phyloP scores from a whole-genome alignment of 257 asterid genomes.

The Forsythia viridissima region DNA sequence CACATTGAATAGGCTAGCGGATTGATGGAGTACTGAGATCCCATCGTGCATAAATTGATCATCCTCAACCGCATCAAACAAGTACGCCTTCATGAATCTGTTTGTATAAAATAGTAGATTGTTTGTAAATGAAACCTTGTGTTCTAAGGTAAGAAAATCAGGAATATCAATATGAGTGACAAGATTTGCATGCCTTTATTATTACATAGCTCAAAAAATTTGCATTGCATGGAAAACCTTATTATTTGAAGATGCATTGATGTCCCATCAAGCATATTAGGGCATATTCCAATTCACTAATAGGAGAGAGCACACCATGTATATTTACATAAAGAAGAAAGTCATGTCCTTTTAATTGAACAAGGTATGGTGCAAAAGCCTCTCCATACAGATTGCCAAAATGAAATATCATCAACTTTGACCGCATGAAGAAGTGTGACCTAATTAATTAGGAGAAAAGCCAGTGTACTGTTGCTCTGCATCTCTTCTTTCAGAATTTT shows the following conservation, averaged over 20 bases:
- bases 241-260: neutral
- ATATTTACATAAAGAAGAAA: no score
- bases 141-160: neutral
- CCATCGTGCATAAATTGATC: neutral
- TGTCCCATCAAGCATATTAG: neutral
- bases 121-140: constrained; percentile 9
- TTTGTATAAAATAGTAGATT: constrained; percentile 11
- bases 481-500: neutral
- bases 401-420: no score
- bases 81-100: neutral
- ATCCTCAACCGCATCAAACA: neutral
- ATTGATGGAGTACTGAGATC: neutral
- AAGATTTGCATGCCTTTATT: neutral
- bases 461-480: neutral
- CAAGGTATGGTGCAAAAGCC: no score
- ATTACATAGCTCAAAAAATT: neutral
- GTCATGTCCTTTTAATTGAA: no score
- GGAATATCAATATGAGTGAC: neutral
- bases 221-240: neutral
- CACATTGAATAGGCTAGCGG: neutral
- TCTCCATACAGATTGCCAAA: neutral
- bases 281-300: no score
- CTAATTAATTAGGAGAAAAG: neutral
- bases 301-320: no score
- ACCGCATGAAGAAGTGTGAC: neutral